Base-by-base conservation (phyloP, 176 grass and related monocot species). In the Chloris gayana region DNA sequence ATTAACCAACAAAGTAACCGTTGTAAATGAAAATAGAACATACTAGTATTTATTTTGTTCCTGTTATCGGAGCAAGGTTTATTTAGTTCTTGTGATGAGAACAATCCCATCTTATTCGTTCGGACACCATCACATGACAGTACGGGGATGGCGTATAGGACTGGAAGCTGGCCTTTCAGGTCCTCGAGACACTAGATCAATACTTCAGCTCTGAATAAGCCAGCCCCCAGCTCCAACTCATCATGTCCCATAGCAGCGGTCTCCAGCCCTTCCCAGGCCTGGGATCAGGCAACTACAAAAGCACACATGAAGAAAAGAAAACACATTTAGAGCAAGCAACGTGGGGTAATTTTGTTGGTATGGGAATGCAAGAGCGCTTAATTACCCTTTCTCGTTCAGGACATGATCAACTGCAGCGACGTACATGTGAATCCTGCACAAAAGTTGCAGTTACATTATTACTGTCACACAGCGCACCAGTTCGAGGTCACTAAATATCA, bases 221-320 rank as follows among this genome's bases (percentile, higher is more conserved):
- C 39, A 27, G 38, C 5, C 6, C 39, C 39, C n/a, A 10, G 27
- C 21, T 19, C 7, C 32, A 7, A 57, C 21, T 14, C 9, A 15
- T 37, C 12, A 33, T n/a, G 47, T 57, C 31, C 71, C 46, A 5
- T 34, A 54, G 71, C 30, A 14, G 71, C 19, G 71, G 29, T 73
- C 71, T 35, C 71, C 47, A 12, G 65, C 66, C 11, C 50, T 44
- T 4, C 72, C 72, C 12, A 75, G 73, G 14, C 73, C 69, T 18
- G 69, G 69, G 44, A 72, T 49, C 25, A 31, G 19, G 26, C 31
- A 72, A 26, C 69, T 72, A 19, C 15, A 49, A 17, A 27, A 49
- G 26, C 69, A 50, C 0, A 9, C 14, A 9, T 4, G 15, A 22
- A 54, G 22, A 54, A 1, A 4, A 6, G n/a, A n/a, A 14, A 2